Percentiles rank a stretch among this genome's conserved stretches.
Conservation (phyloP, 148 eudicot species). For the Silene uniflora region DNA sequence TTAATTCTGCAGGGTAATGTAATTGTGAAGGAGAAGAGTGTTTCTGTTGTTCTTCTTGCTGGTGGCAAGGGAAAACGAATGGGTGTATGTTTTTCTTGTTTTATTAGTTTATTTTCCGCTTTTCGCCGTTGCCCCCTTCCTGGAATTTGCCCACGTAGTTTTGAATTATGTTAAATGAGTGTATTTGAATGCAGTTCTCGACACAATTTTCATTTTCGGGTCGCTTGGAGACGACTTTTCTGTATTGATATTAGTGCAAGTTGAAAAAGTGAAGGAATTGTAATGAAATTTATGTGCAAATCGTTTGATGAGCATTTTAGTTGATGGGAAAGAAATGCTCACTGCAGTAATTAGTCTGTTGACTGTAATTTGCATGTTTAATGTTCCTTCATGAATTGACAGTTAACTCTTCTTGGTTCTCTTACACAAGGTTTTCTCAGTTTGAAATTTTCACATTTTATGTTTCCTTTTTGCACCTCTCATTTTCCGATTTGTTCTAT, state of each 20-base stretch:
- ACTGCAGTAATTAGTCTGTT: background rate
- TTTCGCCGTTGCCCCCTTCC: background rate
- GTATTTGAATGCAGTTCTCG: background rate
- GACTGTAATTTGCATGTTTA: too few species aligned
- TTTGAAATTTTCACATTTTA: too few species aligned
- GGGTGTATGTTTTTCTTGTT: conserved; percentile 56
- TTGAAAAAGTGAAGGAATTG: background rate
- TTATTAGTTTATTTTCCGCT: background rate
- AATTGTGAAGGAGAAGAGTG: conserved; percentile 68
- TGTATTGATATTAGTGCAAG: background rate
- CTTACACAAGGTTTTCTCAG: too few species aligned
- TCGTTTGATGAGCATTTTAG: background rate
- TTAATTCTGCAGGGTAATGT: conserved; percentile 39
- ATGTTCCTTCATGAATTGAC: too few species aligned
- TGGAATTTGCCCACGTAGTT: background rate
- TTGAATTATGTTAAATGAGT: background rate
- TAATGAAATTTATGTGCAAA: background rate
- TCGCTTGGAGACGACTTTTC: background rate
- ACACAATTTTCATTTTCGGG: background rate
- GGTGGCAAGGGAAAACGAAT: conserved; percentile 93
- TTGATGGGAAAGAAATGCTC: background rate
- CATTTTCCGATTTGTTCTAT: too few species aligned
- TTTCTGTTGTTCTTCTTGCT: conserved; percentile 86
- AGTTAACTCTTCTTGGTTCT: too few species aligned
- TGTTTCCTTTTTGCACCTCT: too few species aligned